Evolutionary conservation across 768 basidiomycete genomes (phyloP).

Genomic region (Lactarius deliciosus): DNA sequence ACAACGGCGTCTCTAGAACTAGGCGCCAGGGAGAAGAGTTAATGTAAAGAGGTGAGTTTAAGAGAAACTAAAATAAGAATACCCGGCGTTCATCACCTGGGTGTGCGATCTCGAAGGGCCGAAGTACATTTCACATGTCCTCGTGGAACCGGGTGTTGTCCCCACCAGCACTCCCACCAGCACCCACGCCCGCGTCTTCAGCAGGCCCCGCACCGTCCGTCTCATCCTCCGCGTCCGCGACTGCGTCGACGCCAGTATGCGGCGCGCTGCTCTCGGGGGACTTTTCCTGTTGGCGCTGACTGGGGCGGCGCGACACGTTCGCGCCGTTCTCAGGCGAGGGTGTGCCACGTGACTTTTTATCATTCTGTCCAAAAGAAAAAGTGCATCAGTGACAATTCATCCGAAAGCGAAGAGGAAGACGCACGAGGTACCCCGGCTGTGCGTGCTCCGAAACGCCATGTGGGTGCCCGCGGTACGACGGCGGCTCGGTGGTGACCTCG

Average conservation of each 20-base stretch:
- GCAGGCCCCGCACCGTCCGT: conserved; percentile 29
- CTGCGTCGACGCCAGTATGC: conserved; percentile 30
- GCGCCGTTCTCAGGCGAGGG: conserved; percentile 34
- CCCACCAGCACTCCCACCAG: background rate
- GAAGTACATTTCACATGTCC: background rate
- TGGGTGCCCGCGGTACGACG: conserved; percentile 56
- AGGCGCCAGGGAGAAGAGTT: background rate
- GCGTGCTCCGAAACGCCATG: conserved; percentile 43
- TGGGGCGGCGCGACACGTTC: conserved; percentile 45
- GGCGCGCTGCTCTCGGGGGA: conserved; percentile 59
- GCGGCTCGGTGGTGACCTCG: conserved; percentile 52
- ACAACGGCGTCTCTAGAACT: background rate
- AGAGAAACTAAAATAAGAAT: background rate
- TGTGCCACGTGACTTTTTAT: background rate
- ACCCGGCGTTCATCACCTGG: background rate
- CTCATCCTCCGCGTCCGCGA: conserved; percentile 22
- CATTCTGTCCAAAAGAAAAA: no score
- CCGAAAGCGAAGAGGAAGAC: conserved; percentile 28
- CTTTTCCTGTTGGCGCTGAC: conserved; percentile 69
- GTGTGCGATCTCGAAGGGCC: background rate
- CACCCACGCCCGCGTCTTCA: conserved; percentile 17
- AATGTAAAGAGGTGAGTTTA: background rate
- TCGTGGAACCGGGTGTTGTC: conserved; percentile 21
- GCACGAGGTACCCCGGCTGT: conserved; percentile 62
- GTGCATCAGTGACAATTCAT: no score